phyloP scores from a whole-genome alignment of 129 eudicot genomes.

The Kitagawia praeruptora region DNA sequence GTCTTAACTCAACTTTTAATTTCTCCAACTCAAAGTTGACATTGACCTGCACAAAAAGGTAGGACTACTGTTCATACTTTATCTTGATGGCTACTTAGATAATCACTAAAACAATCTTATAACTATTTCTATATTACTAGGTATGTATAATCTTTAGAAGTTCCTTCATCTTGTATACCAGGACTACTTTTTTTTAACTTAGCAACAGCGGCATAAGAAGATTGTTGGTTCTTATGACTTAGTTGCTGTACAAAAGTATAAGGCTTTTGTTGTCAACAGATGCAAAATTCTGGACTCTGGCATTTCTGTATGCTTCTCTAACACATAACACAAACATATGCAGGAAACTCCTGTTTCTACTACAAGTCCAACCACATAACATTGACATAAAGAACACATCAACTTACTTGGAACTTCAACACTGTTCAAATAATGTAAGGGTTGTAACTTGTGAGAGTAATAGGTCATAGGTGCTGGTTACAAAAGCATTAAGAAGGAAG shows the following conservation, averaged over 20 bases:
- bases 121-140: not conserved
- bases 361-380: not conserved
- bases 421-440: not conserved
- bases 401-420: not conserved
- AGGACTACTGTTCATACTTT: not conserved
- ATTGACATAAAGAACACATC: not conserved
- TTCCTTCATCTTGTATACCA: not conserved
- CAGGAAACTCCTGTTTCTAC: not conserved
- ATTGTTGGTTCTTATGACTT: not conserved
- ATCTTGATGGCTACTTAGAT: not conserved
- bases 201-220: not conserved
- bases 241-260: not conserved
- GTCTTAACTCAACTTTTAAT: conserved; percentile 65
- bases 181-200: not conserved
- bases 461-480: not conserved
- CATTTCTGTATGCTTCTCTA: not conserved
- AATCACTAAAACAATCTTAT: not conserved
- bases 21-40: conserved; percentile 71
- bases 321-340: not conserved
- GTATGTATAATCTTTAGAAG: not conserved
- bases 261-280: not conserved
- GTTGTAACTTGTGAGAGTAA: not conserved
- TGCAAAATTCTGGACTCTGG: not conserved
- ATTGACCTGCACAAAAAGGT: conserved; percentile 30
- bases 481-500: not conserved